phyloP scores from a whole-genome alignment of 805 yeast species.

The Candida easanensis region DNA sequence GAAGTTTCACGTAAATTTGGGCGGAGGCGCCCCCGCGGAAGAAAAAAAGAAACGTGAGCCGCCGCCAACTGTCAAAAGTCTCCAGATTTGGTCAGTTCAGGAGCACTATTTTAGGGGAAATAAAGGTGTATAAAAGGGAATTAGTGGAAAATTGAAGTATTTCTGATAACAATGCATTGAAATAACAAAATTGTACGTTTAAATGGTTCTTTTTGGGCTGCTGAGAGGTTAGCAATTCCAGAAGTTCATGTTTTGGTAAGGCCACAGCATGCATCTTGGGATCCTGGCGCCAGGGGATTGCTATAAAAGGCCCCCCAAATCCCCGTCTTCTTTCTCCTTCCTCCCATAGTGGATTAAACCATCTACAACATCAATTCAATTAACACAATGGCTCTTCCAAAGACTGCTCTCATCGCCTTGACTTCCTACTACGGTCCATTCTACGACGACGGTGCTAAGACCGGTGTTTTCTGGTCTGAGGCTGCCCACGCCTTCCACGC shows the following conservation, averaged over 20 bases:
- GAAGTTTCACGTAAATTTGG: not conserved
- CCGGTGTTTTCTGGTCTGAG: constrained; percentile 61
- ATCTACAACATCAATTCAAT: not conserved
- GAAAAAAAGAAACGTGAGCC: not conserved
- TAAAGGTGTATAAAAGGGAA: too few species aligned
- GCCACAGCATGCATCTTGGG: too few species aligned
- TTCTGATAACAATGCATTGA: too few species aligned
- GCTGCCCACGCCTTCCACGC: constrained; percentile 57
- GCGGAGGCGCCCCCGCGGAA: not conserved
- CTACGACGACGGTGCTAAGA: constrained; percentile 55
- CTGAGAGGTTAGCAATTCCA: too few species aligned
- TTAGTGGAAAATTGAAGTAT: too few species aligned
- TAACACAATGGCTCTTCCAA: constrained; percentile 22
- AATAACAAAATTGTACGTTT: too few species aligned
- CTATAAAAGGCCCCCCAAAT: not conserved
- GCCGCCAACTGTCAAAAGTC: not conserved
- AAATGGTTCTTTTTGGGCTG: too few species aligned
- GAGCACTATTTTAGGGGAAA: too few species aligned
- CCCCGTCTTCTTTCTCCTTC: not conserved
- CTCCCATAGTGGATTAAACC: not conserved
- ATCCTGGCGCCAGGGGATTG: too few species aligned
- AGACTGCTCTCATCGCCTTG: constrained; percentile 42
- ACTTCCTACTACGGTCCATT: constrained; percentile 43
- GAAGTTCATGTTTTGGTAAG: too few species aligned
- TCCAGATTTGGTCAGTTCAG: not conserved